Evolutionary conservation across 768 basidiomycete genomes (phyloP).

Genomic region (Mrakia blollopis): DNA sequence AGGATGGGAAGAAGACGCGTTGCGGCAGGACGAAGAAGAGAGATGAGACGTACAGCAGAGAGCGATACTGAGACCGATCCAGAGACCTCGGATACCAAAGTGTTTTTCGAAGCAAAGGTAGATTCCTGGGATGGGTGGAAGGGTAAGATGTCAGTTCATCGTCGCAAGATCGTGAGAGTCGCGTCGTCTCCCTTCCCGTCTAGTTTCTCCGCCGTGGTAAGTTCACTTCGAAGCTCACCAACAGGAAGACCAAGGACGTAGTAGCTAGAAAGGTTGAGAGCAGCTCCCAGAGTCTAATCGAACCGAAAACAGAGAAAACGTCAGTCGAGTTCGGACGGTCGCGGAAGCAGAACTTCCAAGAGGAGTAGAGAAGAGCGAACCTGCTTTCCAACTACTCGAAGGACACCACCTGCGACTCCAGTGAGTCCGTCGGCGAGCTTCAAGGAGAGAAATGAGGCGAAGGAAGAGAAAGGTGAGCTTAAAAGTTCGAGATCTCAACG

Average conservation of each 20-base stretch:
- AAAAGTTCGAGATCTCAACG: conserved; percentile 37
- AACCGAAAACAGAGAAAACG: not conserved
- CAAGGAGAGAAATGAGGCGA: conserved; percentile 50
- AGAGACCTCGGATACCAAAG: conserved; percentile 66
- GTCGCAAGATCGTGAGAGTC: too few relatives aligned
- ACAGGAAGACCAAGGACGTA: conserved; percentile 56
- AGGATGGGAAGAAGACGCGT: too few relatives aligned
- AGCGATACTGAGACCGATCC: conserved; percentile 60
- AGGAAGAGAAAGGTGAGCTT: not conserved
- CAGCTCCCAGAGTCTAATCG: conserved; percentile 58
- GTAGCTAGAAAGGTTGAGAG: conserved; percentile 76
- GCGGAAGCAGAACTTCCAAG: not conserved
- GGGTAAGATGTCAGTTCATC: not conserved
- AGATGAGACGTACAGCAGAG: not conserved
- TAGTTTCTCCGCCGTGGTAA: too few relatives aligned
- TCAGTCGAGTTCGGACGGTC: too few relatives aligned
- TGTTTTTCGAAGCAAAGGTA: conserved; percentile 63
- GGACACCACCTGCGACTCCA: conserved; percentile 66
- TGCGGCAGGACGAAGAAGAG: too few relatives aligned
- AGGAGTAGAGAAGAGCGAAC: not conserved
- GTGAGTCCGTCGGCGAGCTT: conserved; percentile 77
- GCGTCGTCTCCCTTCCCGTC: too few relatives aligned
- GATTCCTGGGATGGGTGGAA: conserved; percentile 49
- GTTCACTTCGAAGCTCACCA: too few relatives aligned
- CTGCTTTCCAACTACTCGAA: conserved; percentile 42